These are phyloP conservation scores for Hansenula anomala DNA, from an alignment of 1,139 yeast species.

Conservation along the genomic window DNA sequence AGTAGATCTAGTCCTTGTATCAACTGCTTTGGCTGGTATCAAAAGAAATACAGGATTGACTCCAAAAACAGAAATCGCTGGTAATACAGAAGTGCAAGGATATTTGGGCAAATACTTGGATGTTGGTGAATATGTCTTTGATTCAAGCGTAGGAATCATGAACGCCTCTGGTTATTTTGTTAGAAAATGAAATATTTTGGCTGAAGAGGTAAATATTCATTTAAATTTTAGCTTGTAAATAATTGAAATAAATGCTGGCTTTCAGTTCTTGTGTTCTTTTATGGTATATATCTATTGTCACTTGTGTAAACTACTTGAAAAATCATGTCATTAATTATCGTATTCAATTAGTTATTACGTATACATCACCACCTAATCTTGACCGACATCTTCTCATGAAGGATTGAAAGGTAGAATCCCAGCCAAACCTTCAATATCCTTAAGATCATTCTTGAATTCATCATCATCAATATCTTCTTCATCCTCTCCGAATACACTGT, in stretches of 20 bases:
- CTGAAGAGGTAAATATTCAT: no score
- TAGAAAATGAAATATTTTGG: slow-evolving; percentile 45
- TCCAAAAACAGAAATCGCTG: slow-evolving; percentile 33
- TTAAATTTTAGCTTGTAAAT: no score
- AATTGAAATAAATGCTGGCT: no score
- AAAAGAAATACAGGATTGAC: slow-evolving; percentile 84
- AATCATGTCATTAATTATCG: neutral
- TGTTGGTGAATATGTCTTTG: slow-evolving; percentile 82
- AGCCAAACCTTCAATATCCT: slow-evolving; percentile 18
- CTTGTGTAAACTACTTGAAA: no score
- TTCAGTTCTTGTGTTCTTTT: no score
- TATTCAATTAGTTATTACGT: neutral
- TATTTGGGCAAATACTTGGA: slow-evolving; percentile 67
- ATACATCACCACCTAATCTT: no score
- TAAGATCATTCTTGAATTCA: slow-evolving; percentile 18
- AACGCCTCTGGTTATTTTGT: slow-evolving; percentile 71
- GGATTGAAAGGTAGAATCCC: slow-evolving; percentile 23
- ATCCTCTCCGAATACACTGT: slow-evolving; percentile 6
- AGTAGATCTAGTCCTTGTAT: slow-evolving; percentile 69
- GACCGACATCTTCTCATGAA: no score
- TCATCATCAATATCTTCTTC: slow-evolving; percentile 17
- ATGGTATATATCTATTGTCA: no score
- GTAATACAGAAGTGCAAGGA: slow-evolving; percentile 47
- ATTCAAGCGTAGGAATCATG: slow-evolving; percentile 66
- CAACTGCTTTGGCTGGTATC: slow-evolving; percentile 86